Percentiles rank a stretch among this genome's conserved stretches.
Evolutionary conservation across 2,329 filamentous ascomycete species (phyloP).

Genomic region (Trichoderma aggressivum): DNA sequence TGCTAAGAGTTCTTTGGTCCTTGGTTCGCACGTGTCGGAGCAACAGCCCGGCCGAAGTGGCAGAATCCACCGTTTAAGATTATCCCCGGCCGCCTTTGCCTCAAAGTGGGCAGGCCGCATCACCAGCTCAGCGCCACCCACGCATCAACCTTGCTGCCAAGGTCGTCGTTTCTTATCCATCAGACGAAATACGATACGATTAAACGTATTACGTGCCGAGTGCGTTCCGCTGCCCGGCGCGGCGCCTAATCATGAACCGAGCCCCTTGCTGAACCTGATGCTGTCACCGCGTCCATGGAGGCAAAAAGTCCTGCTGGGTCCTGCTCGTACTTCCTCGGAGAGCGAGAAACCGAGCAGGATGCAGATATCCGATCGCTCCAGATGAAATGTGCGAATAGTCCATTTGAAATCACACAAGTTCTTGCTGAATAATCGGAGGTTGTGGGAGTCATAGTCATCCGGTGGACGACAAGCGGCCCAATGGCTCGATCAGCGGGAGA

Average conservation of each 20-base stretch:
- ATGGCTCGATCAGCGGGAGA: background rate
- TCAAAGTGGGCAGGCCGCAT: background rate
- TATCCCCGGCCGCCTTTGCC: background rate
- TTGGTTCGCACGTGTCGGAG: background rate
- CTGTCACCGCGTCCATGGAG: background rate
- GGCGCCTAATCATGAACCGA: slow-evolving; percentile 9
- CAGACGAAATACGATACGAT: background rate
- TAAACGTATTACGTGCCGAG: slow-evolving; percentile 1
- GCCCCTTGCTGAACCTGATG: background rate
- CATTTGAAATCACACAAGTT: background rate
- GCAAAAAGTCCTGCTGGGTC: background rate
- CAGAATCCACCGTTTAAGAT: background rate
- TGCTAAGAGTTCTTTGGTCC: background rate
- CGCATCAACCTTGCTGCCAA: background rate
- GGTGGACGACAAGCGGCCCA: background rate
- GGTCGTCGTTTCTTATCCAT: background rate
- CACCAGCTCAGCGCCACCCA: background rate
- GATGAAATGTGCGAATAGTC: background rate
- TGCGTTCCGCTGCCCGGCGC: background rate
- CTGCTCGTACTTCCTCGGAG: background rate
- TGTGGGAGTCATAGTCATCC: background rate
- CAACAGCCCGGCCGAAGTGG: background rate
- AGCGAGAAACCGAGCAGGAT: background rate
- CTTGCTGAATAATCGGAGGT: background rate
- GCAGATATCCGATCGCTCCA: background rate